Evolutionary conservation across 1,139 yeast genomes (phyloP), one percentile per base, ranked within the genome.

Genomic region (Lodderomyces elongisporus): DNA sequence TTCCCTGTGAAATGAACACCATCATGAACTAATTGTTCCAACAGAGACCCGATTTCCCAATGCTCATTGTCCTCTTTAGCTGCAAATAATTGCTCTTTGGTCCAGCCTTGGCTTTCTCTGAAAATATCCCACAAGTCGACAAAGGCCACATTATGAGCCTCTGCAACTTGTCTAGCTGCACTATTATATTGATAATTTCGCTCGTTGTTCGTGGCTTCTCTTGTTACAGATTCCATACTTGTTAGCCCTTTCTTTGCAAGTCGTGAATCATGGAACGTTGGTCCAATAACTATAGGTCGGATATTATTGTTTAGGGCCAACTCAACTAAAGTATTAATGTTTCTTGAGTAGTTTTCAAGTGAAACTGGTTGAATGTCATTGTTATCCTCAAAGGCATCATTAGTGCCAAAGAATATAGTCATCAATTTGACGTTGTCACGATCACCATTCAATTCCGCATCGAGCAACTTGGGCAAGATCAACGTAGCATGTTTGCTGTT

Each of bases 321-420:
- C 9, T 57, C 41, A 4, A 76, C 60, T 47, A 83, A 51, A 14
- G 41, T 42, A 9, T 46, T 49, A 37, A 74, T 57, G 48, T 85
- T 84, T 6, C 54, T 57, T 14, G 52, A 38, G 48, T 60, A 84
- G 37, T 70, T 61, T 1, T 58, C 67, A 7, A 78, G 30, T 2
- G 73, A 67, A 1, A 82, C 85, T 15, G 62, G 61, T 50, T 83
- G 94, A 15, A 62, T 56, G 4, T 57, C 51, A 23, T 66, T 67
- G 3, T 62, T 45, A 0, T 85, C 74, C 48, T 83, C 93, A 6
- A 60, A 46, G 0, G 85, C 77, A 51, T 85, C 95, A 48, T 85
- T 85, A 8, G 93, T 71, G 1, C 95, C 95, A 46, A 83, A 75
- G 53, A 80, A 84, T 3, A 85, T 58, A 0, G 78, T 70, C 41